Evolutionary conservation across 306 rosid species (phyloP).

Genomic region (Quercus agrifolia): DNA sequence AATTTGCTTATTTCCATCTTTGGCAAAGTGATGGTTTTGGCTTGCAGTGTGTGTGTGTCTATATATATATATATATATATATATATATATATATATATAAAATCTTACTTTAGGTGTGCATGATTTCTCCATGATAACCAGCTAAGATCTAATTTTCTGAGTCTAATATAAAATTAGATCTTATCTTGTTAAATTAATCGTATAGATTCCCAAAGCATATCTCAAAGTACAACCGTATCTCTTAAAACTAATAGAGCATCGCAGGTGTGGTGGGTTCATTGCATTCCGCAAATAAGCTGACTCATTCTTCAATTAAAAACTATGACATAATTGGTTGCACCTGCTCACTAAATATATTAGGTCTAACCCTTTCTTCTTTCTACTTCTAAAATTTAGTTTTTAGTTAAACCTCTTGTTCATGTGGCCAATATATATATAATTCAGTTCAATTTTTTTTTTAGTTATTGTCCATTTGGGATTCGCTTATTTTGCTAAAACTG

Average conservation of each 20-base stretch:
- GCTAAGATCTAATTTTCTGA: conserved; percentile 26
- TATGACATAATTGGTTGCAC: conserved; percentile 36
- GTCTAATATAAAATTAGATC: conserved; percentile 13
- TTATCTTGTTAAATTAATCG: conserved; percentile 15
- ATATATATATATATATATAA: not conserved
- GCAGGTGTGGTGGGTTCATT: conserved; percentile 32
- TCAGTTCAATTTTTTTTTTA: too few relatives aligned
- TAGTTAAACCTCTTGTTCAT: not conserved
- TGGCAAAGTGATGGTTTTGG: not conserved
- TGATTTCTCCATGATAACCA: conserved; percentile 28
- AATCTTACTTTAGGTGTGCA: conserved; percentile 15
- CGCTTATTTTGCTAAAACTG: too few relatives aligned
- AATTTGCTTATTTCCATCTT: not conserved
- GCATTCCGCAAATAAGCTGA: conserved; percentile 23
- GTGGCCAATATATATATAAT: not conserved
- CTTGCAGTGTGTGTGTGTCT: not conserved
- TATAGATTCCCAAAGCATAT: conserved; percentile 31
- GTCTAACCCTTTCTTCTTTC: too few relatives aligned
- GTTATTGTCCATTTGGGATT: too few relatives aligned
- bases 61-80: not conserved
- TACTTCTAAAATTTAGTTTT: not conserved
- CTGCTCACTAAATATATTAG: conserved; percentile 26
- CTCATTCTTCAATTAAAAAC: conserved; percentile 19
- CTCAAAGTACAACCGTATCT: conserved; percentile 51
- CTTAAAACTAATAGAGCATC: conserved; percentile 24